A percentile compares a stretch with the other conserved stretches of the same genome.
Evolutionary conservation across 345 rosid genomes (phyloP).

Genomic region (Brassica nigra): DNA sequence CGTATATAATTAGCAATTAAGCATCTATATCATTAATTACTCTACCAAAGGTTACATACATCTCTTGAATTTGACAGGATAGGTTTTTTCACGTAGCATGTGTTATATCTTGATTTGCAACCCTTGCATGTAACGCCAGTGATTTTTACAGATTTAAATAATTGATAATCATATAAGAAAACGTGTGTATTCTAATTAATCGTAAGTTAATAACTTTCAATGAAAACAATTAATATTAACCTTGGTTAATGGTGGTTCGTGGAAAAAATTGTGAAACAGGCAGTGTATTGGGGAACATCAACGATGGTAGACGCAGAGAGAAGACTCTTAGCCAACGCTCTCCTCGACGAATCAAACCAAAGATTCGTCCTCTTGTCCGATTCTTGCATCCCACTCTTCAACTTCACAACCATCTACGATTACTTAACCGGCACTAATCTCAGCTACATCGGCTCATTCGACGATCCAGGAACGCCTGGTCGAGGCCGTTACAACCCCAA

Average conservation of each 20-base stretch:
- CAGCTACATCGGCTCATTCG: slow-evolving; percentile 53
- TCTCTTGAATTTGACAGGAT: slow-evolving; percentile 15
- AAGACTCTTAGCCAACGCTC: slow-evolving; percentile 73
- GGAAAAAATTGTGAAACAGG: slow-evolving; percentile 39
- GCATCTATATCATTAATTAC: neutral
- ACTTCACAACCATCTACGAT: slow-evolving; percentile 53
- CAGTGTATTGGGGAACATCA: slow-evolving; percentile 65
- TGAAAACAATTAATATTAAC: neutral
- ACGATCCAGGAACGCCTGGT: slow-evolving; percentile 50
- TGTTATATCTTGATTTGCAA: slow-evolving; percentile 25
- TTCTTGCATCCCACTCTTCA: slow-evolving; percentile 68
- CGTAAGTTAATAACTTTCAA: neutral
- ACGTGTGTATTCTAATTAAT: neutral
- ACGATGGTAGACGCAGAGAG: slow-evolving; percentile 72
- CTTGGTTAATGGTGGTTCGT: neutral
- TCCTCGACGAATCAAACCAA: slow-evolving; percentile 60
- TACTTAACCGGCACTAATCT: slow-evolving; percentile 53
- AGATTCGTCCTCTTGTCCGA: slow-evolving; percentile 76
- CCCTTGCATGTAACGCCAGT: neutral
- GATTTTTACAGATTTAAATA: neutral
- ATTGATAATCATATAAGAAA: neutral
- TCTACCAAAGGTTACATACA: neutral
- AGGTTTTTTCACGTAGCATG: slow-evolving; percentile 25
- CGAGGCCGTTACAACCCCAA: slow-evolving; percentile 63
- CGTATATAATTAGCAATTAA: neutral